Evolutionary conservation across 371 early-diverging fungal genomes (phyloP), one percentile per base, ranked within the genome.

Genomic region (Chytridiales sp.): DNA sequence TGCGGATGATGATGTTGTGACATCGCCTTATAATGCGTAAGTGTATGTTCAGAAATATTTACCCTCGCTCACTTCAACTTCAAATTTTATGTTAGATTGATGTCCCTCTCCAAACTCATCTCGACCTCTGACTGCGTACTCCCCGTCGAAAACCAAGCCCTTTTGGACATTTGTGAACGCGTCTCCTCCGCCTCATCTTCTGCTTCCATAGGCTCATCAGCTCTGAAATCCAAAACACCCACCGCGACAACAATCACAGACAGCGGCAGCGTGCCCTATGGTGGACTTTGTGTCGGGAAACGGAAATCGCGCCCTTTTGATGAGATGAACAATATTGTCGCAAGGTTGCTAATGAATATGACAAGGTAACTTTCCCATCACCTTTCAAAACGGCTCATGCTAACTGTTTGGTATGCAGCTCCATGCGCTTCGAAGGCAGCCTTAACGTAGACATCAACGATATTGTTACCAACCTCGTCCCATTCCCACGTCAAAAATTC

Each of bases 391-490:
- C 19, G 19, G n/a, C n/a, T n/a, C n/a, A n/a, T 17, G 47, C 15
- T 38, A 47, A 29, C 30, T 11, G 19, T 13, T 43, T 8, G 11
- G 15, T 30, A 24, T 31, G 66, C 75, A 69, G 84, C 74, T 80
- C 88, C 13, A 78, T 85, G 69, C 57, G 89, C 38, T 89, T 89
- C 65, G 75, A 78, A 36, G 89, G 89, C 1, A 50, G 69, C 27
- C 66, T 89, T 66, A 89, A 89, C 66, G 87, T 89, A 1, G 89
- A 89, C 70, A 74, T 89, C 42, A 84, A 82, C 54, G 89, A 89
- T 65, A 84, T 89, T 63, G 83, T 78, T 34, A 86, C 86, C 2
- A 89, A 89, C 62, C 63, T 89, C n/a, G 85, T 88, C 22, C 89
- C 89, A 15, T 89, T 85, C 69, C 89, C 88, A 31, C 56, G 66